Base-by-base conservation (phyloP, 2,329 filamentous ascomycete species). In the Bipolaris oryzae region DNA sequence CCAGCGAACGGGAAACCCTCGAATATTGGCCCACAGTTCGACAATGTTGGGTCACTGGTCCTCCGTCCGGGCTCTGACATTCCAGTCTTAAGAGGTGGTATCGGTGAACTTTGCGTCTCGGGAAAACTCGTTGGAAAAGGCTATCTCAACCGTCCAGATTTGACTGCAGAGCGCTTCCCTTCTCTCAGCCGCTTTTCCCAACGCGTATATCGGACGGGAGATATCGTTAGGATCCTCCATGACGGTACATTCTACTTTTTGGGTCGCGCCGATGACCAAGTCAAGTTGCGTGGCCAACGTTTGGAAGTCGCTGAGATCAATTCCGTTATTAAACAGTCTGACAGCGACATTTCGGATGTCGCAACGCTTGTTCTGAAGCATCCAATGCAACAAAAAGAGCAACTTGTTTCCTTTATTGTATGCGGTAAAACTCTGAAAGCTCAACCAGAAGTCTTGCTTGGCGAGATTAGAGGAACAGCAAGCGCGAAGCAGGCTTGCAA, bases 261-360 rank as follows among this genome's bases (percentile, higher is more conserved):
- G 2, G 93, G 94, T 2, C 86, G 94, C 13, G 89, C 89, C 5
- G 94, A 98, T 70, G 92, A 96, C 53, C 93, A 98, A 75, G 88
- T 96, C 60, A 98, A 98, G 73, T 82, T 97, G 3, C 87, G 94
- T 10, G 93, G 93, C 0, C 93, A 97, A 73, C 84, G 93, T 13
- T 82, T 98, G 0, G 94, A 98, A 69, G 89, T 96, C 58, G 90
- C 89, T 1, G 93, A 98, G 77, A 96, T 97, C 74, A 95, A 96
- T 65, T 88, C 93, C 46, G 85, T 89, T 7, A 91, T 96, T 66
- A 87, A 86, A 44, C 80, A 84, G 18, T 84, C 84, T 0, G 81
- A 85, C 0, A 60, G 74, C 0, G 78, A 78, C 0, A 77, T 95
- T 7, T 79, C 83, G 13, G 91, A 96, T 64, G 87, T 91, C 0